Base-by-base conservation (phyloP, 1,284 basidiomycete species). In the Sporisorium iseilematis-ciliati region DNA sequence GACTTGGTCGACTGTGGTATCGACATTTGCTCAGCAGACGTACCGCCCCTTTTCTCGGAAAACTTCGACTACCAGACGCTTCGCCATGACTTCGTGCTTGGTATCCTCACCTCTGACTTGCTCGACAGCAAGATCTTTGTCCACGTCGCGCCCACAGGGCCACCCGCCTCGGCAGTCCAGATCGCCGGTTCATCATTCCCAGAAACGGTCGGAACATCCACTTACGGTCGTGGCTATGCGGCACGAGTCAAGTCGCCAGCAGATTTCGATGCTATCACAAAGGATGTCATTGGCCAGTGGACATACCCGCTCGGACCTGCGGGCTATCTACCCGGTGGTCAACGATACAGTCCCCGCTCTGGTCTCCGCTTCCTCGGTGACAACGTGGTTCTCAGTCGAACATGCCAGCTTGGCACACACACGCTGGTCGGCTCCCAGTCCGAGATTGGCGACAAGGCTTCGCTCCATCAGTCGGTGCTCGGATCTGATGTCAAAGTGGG, bases 51-150 rank as follows among this genome's bases (percentile, higher is more conserved):
- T 5, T 99, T 98, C 87, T 95, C 97, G 80, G 97, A 99, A 86
- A 99, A 99, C 87, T 99, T 99, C 85, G 97, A 99, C 87, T 99
- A 97, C 84, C 91, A 92, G 51, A 92, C 95, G 85, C 89, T 98
- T 70, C 90, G 95, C 61, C 88, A 91, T 75, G 94, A 99, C 86
- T 97, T 99, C 83, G 92, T 99, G 25, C 93, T 94, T 80, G 96
- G 96, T n/a, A 91, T 99, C 48, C 88, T 99, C 65, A 97, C 94
- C 0, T 96, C 93, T 14, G 97, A 99, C 86, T 86, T 99, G 49
- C 89, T 99, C 48, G 95, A 94, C 88, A 96, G 97, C 87, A 95
- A 92, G 78, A 96, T 99, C 66, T 91, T 93, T 83, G 92, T 93
- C 76, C 93, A 95, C 81, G 89, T 96, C 55, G 91, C 92, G n/a